Evolutionary conservation across 1,284 basidiomycete species (phyloP).

Genomic region (Cryptococcus depauperatus): DNA sequence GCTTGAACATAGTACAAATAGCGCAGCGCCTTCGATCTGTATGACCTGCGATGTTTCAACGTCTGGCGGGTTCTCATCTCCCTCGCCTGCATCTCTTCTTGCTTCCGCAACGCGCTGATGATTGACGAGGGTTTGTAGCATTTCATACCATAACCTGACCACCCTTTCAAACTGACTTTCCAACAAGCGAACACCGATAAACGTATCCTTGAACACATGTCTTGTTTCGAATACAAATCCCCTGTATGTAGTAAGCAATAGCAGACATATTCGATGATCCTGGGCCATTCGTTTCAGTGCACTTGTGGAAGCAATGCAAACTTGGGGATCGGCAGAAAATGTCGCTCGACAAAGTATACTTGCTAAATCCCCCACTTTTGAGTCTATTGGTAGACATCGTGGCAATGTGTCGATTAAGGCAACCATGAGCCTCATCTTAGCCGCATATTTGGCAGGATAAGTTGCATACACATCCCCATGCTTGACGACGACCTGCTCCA

Average conservation of each 20-base stretch:
- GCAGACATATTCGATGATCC: conserved; percentile 54
- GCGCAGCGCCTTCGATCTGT: conserved; percentile 60
- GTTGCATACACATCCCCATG: conserved; percentile 64
- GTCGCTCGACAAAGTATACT: conserved; percentile 74
- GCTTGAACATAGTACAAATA: conserved; percentile 72
- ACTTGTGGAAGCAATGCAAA: conserved; percentile 61
- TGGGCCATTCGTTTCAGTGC: conserved; percentile 68
- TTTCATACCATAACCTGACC: conserved; percentile 63
- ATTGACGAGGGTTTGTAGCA: conserved; percentile 64
- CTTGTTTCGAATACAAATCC: conserved; percentile 69
- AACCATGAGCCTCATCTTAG: conserved; percentile 66
- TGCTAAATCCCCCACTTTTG: conserved; percentile 56
- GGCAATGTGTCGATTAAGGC: conserved; percentile 81
- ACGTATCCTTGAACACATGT: conserved; percentile 59
- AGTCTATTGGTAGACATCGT: conserved; percentile 56
- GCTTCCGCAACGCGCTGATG: conserved; percentile 44
- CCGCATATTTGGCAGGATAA: conserved; percentile 57
- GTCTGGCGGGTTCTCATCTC: conserved; percentile 17
- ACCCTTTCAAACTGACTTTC: conserved; percentile 55
- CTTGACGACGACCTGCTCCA: conserved; percentile 42
- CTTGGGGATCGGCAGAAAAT: conserved; percentile 69
- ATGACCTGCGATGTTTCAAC: conserved; percentile 40
- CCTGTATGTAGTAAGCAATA: conserved; percentile 62
- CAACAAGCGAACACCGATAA: conserved; percentile 54
- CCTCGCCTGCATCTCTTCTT: conserved; percentile 15